These are phyloP conservation scores for Cladosporium sp. DNA, from an alignment of 2,329 filamentous ascomycete species.

Conservation along the genomic window DNA sequence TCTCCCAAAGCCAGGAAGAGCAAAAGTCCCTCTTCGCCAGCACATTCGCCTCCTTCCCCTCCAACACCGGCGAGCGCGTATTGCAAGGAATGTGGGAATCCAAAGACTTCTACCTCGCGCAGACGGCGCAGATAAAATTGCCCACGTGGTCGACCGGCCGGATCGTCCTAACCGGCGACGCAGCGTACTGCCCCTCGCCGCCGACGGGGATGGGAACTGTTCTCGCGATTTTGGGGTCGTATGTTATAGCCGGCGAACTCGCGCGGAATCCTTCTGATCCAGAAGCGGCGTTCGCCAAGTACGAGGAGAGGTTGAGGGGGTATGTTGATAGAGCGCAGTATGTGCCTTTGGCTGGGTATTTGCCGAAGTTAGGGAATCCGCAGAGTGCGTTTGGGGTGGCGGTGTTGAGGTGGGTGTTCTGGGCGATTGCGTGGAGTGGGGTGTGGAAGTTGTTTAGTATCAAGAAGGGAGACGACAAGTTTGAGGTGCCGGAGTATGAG, in stretches of 20 bases:
- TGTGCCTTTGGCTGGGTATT: slow-evolving; percentile 34
- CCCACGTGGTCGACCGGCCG: slow-evolving; percentile 34
- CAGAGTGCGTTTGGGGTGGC: slow-evolving; percentile 31
- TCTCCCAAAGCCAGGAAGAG: slow-evolving; percentile 1
- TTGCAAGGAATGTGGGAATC: slow-evolving; percentile 32
- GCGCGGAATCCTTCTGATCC: slow-evolving; percentile 22
- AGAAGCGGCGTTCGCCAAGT: slow-evolving; percentile 11
- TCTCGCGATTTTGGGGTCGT: slow-evolving; percentile 43
- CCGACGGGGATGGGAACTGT: slow-evolving; percentile 38
- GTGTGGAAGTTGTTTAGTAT: slow-evolving; percentile 1
- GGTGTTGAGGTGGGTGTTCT: slow-evolving; percentile 29
- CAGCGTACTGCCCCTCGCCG: slow-evolving; percentile 42
- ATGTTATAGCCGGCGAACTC: slow-evolving; percentile 44
- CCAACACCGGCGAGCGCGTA: slow-evolving; percentile 33
- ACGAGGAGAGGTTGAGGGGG: slow-evolving; percentile 27
- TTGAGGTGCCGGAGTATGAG: slow-evolving; percentile 6
- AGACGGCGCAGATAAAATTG: slow-evolving; percentile 36
- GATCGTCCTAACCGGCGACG: slow-evolving; percentile 43
- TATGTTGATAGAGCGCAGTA: slow-evolving; percentile 31
- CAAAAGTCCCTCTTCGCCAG: slow-evolving; percentile 35
- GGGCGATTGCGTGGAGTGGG: slow-evolving; percentile 23
- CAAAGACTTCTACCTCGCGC: slow-evolving; percentile 38
- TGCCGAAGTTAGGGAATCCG: slow-evolving; percentile 29
- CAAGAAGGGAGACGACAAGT: neutral
- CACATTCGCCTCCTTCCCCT: slow-evolving; percentile 29